Conservation (phyloP, 2,329 filamentous ascomycete species). For the Alternaria ethzedia region DNA sequence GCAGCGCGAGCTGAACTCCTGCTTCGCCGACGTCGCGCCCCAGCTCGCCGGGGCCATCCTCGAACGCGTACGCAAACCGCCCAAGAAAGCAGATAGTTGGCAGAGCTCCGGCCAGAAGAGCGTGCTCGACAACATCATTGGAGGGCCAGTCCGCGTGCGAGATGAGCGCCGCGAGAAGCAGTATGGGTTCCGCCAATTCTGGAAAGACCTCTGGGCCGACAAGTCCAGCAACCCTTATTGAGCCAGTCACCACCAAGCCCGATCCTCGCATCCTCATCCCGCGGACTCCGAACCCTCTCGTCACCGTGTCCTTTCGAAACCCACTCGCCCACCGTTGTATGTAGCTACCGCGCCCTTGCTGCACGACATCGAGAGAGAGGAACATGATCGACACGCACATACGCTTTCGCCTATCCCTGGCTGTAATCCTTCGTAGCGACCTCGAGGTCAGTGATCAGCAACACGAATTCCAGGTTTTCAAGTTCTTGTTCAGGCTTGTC, state of each 20-base stretch:
- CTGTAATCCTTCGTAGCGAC: not conserved
- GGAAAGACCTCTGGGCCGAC: slow-evolving; percentile 74
- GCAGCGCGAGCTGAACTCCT: slow-evolving; percentile 78
- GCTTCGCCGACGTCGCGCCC: slow-evolving; percentile 87
- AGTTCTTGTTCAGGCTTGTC: not conserved
- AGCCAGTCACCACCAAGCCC: slow-evolving; percentile 1
- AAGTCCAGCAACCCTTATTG: slow-evolving; percentile 12
- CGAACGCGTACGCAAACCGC: slow-evolving; percentile 65
- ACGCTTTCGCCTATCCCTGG: slow-evolving; percentile 10
- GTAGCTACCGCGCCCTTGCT: not conserved
- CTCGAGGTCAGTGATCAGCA: not conserved
- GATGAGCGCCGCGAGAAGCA: slow-evolving; percentile 73
- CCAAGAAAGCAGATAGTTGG: slow-evolving; percentile 44
- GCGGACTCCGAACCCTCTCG: not conserved
- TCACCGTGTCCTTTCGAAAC: not conserved
- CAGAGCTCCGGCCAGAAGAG: slow-evolving; percentile 54
- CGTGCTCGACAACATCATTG: slow-evolving; percentile 68
- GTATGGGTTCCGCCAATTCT: slow-evolving; percentile 90
- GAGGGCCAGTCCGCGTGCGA: slow-evolving; percentile 65
- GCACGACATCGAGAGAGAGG: not conserved
- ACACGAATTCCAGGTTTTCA: not conserved
- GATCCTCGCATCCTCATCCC: not conserved
- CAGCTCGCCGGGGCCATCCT: slow-evolving; percentile 74
- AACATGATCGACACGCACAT: slow-evolving; percentile 1
- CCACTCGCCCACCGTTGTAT: not conserved